Base-by-base conservation (phyloP, 2,329 filamentous ascomycete species). In the Myriosclerotinia scirpicola region DNA sequence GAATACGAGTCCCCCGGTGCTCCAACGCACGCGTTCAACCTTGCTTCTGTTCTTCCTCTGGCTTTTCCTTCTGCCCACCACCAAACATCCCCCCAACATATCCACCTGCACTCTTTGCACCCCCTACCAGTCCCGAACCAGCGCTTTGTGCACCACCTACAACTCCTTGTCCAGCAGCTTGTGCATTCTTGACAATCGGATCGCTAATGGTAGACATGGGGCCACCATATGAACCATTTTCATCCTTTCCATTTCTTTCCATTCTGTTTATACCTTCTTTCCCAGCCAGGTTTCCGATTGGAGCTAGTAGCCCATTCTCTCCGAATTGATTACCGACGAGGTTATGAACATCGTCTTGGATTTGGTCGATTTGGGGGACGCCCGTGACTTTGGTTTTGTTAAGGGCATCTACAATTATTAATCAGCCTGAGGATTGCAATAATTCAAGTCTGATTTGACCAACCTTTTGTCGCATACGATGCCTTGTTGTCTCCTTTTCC, bases 401-500 rank as follows among this genome's bases (percentile, higher is more conserved):
- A 69, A 92, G 85, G 69, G 84, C 82, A 68, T 90, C 88, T 90
- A 72, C 66, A 20, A 1, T 26, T 36, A 26, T 22, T 8, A 17
- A 34, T 38, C 46, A 48, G 58, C 11, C 36, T 56, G 40, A 26
- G 50, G 44, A 36, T 26, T n/a, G 34, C 44, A 15, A 61, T 26
- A 40, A 38, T 15, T n/a, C 12, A 42, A 48, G 22, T 30, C 20
- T 56, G n/a, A 22, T 22, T 26, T 17, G 14, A 42, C 79, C 44
- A 77, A 90, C 89, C 83, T 78, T 89, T 91, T 1, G 88, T 83
- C 7, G 85, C 81, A 73, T 92, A 92, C 75, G 85, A 88, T 6
- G 88, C 85, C 78, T 92, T 91, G 82, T 92, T 92, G 75, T 91
- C 88, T 69, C 88, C 89, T 73, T 88, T 90, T 9, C 70, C 69